Base-by-base conservation (phyloP, 805 yeast species). In the Cyberlindnera veronae region DNA sequence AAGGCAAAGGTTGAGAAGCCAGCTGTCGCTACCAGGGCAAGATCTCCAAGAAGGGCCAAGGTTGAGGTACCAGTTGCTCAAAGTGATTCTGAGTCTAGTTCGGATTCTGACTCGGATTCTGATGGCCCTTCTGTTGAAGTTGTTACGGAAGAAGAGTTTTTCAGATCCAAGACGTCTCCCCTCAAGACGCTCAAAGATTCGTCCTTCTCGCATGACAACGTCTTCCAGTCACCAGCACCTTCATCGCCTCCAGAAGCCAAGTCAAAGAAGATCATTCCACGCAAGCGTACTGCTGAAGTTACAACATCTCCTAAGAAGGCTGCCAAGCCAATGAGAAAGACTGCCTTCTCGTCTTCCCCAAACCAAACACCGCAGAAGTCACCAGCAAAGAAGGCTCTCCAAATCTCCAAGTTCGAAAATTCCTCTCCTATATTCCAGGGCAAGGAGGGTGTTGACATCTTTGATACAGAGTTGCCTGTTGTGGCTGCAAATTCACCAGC, bases 141-240 rank as follows among this genome's bases (percentile, higher is more conserved):
- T n/a, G n/a, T n/a, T n/a, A n/a, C n/a, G n/a, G n/a, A n/a, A n/a
- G 42, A 35, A 19, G 31, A 24, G 13, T 24, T 5, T 24, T 13
- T 8, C 13, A 24, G 13, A 5, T 24, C 28, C 11, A 12, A 32
- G 9, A 32, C 13, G 37, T 27, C 42, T 12, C 43, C 32, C 10
- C 18, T 34, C 36, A 41, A 32, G 21, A 20, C 27, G 6, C 37
- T 17, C 8, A 21, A 26, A 14, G 28, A 24, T 24, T 13, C 28
- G 11, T 54, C 61, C 9, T 63, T 67, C 44, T 52, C 64, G 1
- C 49, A 51, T 19, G 67, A 63, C 9, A 65, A 66, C 43, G 59
- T 64, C 4, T 67, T 66, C 48, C 72, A 67, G 43, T 43, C 57
- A 3, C 44, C 57, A 12, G 14, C 50, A 1, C 48, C 58, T 13